phyloP scores from a whole-genome alignment of 208 protist genomes.

The Leishmania gerbilli region DNA sequence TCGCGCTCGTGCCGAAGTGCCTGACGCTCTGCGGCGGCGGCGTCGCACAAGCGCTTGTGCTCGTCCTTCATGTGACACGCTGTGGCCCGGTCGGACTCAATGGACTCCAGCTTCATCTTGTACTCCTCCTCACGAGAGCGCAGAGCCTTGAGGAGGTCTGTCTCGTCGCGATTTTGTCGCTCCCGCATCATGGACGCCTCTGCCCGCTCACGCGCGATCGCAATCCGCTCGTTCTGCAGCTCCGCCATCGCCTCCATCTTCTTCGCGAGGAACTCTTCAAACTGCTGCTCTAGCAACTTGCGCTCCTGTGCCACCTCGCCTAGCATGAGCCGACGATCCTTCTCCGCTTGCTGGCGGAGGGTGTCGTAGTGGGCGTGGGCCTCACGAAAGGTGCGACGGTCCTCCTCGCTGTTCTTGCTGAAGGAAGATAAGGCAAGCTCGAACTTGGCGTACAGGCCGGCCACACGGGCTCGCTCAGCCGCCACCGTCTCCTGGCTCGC shows the following conservation, averaged over 20 bases:
- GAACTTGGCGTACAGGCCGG: slow-evolving; percentile 75
- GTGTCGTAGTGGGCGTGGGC: slow-evolving; percentile 78
- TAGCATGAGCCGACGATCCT: slow-evolving; percentile 78
- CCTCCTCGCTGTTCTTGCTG: slow-evolving; percentile 70
- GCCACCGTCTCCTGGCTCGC: slow-evolving; percentile 59
- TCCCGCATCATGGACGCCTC: slow-evolving; percentile 74
- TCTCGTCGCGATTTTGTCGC: slow-evolving; percentile 81
- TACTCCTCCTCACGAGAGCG: slow-evolving; percentile 78
- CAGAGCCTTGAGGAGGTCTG: slow-evolving; percentile 69
- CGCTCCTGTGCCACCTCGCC: slow-evolving; percentile 81
- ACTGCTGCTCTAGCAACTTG: slow-evolving; percentile 82
- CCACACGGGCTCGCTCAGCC: slow-evolving; percentile 67
- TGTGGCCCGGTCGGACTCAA: slow-evolving; percentile 68
- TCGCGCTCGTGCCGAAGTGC: slow-evolving; percentile 67
- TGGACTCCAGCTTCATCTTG: slow-evolving; percentile 54
- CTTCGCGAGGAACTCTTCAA: slow-evolving; percentile 75
- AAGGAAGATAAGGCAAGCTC: slow-evolving; percentile 73
- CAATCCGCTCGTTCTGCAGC: slow-evolving; percentile 76
- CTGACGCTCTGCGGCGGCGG: slow-evolving; percentile 57
- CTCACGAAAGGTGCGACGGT: slow-evolving; percentile 66
- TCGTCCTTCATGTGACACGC: slow-evolving; percentile 60
- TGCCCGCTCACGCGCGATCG: slow-evolving; percentile 66
- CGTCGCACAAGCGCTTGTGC: slow-evolving; percentile 54
- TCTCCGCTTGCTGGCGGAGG: slow-evolving; percentile 79
- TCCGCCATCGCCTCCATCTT: slow-evolving; percentile 77